Conservation (phyloP, 441 rosid species). For the Brassica hybrid region DNA sequence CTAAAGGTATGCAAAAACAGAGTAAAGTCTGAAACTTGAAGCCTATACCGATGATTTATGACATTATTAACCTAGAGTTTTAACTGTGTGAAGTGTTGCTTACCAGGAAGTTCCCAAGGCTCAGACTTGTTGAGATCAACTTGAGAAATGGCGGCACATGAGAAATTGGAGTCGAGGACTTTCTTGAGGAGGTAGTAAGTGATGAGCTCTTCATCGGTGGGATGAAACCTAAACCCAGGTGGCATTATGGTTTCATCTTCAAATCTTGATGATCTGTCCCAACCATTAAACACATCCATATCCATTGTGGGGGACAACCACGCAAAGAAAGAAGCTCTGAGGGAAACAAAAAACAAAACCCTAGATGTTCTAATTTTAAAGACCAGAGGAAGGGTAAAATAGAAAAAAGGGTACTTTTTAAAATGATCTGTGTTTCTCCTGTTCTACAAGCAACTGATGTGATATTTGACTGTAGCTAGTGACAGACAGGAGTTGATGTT, state of each 20-base stretch:
- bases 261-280: constrained; percentile 36
- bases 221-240: constrained; percentile 95
- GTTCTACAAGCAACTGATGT: constrained; percentile 46
- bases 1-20: neutral
- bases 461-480: constrained; percentile 43
- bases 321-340: neutral
- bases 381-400: neutral
- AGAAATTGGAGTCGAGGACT: constrained; percentile 73
- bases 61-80: neutral
- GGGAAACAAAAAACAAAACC: neutral
- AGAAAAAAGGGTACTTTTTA: constrained; percentile 25
- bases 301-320: neutral
- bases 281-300: constrained; percentile 14
- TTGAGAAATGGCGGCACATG: constrained; percentile 81
- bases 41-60: neutral
- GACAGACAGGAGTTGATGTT: constrained; percentile 41
- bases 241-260: constrained; percentile 56
- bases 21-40: neutral
- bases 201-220: constrained; percentile 92
- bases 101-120: constrained; percentile 98
- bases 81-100: neutral
- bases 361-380: constrained; percentile 9
- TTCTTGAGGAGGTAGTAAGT: constrained; percentile 85
- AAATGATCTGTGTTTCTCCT: constrained; percentile 50
- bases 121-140: constrained; percentile 94